Evolutionary conservation across 164 flowering plant genomes (phyloP).

Genomic region (grape (Vitis vinifera)): ASM3070453v1 NC_081813.1:942501-943000

Average conservation of each 20-base stretch:
- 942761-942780: conserved; percentile 27
- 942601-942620: conserved; percentile 63
- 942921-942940: conserved; percentile 18
- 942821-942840: conserved; percentile 8
- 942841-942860: conserved; percentile 23
- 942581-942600: conserved; percentile 66
- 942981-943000: conserved; percentile 10
- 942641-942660: conserved; percentile 61
- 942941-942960: conserved; percentile 9
- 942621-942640: conserved; percentile 71
- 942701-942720: conserved; percentile 87
- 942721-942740: conserved; percentile 43
- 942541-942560: conserved; percentile 39
- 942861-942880: conserved; percentile 17
- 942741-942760: conserved; percentile 28
- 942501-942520: conserved; percentile 56
- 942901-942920: conserved; percentile 49
- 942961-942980: neutral
- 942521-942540: conserved; percentile 13
- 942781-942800: conserved; percentile 26
- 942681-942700: conserved; percentile 75
- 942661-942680: conserved; percentile 51
- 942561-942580: conserved; percentile 62
- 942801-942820: conserved; percentile 24
- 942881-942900: conserved; percentile 16